Percentiles rank a stretch among this genome's conserved stretches.
Conservation (phyloP, 306 rosid genomes). For the Castanospermum australe region DNA sequence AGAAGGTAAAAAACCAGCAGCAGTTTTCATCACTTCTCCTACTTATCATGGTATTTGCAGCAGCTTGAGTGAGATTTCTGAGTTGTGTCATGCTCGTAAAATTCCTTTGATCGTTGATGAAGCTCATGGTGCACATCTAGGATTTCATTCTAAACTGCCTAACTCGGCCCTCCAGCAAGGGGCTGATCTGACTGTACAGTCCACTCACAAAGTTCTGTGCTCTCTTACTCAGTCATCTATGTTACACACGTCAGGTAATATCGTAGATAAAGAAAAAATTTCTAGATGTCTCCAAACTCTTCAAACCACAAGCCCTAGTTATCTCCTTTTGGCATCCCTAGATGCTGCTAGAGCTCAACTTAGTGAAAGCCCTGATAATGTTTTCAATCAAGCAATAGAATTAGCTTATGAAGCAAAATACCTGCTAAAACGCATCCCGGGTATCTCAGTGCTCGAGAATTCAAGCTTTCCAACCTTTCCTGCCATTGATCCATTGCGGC, state of each 20-base stretch:
- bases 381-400: slow-evolving; percentile 54
- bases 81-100: slow-evolving; percentile 65
- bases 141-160: slow-evolving; percentile 74
- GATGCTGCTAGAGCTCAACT: slow-evolving; percentile 94
- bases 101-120: slow-evolving; percentile 89
- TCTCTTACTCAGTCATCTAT: slow-evolving; percentile 90
- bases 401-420: slow-evolving; percentile 56
- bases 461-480: slow-evolving; percentile 48
- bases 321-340: slow-evolving; percentile 82
- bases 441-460: slow-evolving; percentile 60
- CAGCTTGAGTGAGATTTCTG: slow-evolving; percentile 56
- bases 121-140: slow-evolving; percentile 95
- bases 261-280: slow-evolving; percentile 60
- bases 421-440: slow-evolving; percentile 42
- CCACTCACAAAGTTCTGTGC: slow-evolving; percentile 83
- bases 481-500: slow-evolving; percentile 67
- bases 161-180: slow-evolving; percentile 78
- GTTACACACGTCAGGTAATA: slow-evolving; percentile 72
- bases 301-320: slow-evolving; percentile 90
- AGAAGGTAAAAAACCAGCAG: slow-evolving; percentile 67
- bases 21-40: slow-evolving; percentile 84
- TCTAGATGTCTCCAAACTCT: slow-evolving; percentile 80
- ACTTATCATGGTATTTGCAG: slow-evolving; percentile 90
- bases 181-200: slow-evolving; percentile 72
- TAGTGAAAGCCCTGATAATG: slow-evolving; percentile 51